Base-by-base conservation (phyloP, 345 rosid genomes). In the Melastoma malabathricum region DNA sequence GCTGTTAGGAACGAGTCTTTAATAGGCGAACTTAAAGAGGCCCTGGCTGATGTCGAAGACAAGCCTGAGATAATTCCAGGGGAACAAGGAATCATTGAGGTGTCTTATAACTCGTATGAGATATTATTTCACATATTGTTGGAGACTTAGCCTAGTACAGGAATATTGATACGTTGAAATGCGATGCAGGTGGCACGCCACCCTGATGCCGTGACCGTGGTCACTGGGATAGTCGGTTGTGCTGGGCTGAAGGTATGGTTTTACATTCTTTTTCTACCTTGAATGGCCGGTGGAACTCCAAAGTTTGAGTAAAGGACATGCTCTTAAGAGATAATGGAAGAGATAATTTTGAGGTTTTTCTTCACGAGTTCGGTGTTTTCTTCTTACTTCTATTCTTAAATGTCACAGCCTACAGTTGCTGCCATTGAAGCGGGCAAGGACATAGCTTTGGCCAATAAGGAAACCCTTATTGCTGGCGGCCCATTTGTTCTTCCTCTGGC, bases 401-500 rank as follows among this genome's bases (percentile, higher is more conserved):
- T 45, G 12, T 41, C 48, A 48, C 49, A 86, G 98, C 98, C 96
- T 58, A 92, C 96, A 0, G 95, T 92, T 41, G 98, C 95, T 68
- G 95, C 96, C 59, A 87, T 87, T 59, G 96, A 92, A 79, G 94
- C 95, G 0, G 96, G 96, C 56, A 92, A 82, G 51, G 93, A 92
- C 65, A 92, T 92, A 65, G 81, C 80, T 58, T 81, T 92, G 70
- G 98, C 98, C 62, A 92, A 92, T 66, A 92, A 92, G 71, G 98
- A 92, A 73, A 92, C 98, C 20, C 68, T 92, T 52, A 92, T 87
- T 23, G 95, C 98, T 31, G 98, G 95, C 43, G 96, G 96, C 45
- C 98, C 95, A 31, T 92, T 84, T 68, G 86, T 92, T 65, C 96
- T 92, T 34, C 98, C 96, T 54, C 93, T 87, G 8, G 95, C 96